phyloP scores from a whole-genome alignment of 495 filamentous ascomycete genomes.

The Penicillium atrosanguineum region DNA sequence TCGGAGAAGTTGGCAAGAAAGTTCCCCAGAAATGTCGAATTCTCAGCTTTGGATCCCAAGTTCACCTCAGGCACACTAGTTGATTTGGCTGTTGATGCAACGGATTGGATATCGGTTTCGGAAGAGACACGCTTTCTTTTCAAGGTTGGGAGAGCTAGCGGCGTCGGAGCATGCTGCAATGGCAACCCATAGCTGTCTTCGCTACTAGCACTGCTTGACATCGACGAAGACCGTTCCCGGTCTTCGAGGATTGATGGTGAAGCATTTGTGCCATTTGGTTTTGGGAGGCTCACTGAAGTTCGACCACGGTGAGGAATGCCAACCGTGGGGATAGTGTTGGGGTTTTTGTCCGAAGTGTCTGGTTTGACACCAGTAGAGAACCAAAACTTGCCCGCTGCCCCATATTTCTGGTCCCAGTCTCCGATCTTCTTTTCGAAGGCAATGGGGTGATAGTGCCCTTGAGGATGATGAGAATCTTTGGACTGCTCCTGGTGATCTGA shows the following conservation, averaged over 20 bases:
- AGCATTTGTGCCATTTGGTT: slow-evolving; percentile 4
- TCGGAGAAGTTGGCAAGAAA: slow-evolving; percentile 47
- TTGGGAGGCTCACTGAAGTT: slow-evolving; percentile 5
- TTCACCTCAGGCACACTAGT: slow-evolving; percentile 18
- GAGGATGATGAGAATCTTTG: slow-evolving; percentile 18
- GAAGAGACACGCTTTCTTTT: slow-evolving; percentile 45
- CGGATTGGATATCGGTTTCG: slow-evolving; percentile 30
- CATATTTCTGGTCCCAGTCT: slow-evolving; percentile 52
- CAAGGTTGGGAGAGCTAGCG: slow-evolving; percentile 21
- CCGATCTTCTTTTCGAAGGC: slow-evolving; percentile 44
- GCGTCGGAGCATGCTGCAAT: slow-evolving; percentile 22
- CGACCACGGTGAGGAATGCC: slow-evolving; percentile 35
- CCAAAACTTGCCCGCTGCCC: slow-evolving; percentile 47
- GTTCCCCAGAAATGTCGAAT: slow-evolving; percentile 42
- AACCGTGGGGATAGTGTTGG: slow-evolving; percentile 39
- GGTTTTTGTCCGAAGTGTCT: slow-evolving; percentile 5
- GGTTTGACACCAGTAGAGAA: slow-evolving; percentile 27
- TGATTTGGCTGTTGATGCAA: slow-evolving; percentile 31
- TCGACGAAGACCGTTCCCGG: slow-evolving; percentile 17
- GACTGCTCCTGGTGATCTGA: slow-evolving; percentile 3
- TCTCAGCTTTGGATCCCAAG: slow-evolving; percentile 23
- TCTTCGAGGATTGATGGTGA: slow-evolving; percentile 7
- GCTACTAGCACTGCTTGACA: slow-evolving; percentile 32
- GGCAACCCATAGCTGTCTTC: slow-evolving; percentile 32
- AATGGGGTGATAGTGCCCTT: slow-evolving; percentile 49